A percentile compares a stretch with the other conserved stretches of the same genome.
Conservation (phyloP, 495 filamentous ascomycete species). For the Xylaria castorea region DNA sequence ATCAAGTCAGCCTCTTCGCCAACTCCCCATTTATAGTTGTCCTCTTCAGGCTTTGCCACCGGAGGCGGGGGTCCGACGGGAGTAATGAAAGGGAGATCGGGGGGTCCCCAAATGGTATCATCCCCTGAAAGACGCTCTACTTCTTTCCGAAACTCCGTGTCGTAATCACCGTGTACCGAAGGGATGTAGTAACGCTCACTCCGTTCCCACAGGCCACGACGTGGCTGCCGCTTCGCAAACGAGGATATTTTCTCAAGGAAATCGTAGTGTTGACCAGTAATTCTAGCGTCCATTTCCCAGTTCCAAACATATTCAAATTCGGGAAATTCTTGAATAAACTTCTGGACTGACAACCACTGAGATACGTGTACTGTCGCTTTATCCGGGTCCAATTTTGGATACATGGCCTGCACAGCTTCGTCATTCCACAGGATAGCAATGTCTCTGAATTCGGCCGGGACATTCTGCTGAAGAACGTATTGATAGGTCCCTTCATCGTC, state of each 20-base stretch:
- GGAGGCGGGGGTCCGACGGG: slow-evolving; percentile 68
- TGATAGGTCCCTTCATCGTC: slow-evolving; percentile 60
- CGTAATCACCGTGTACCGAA: slow-evolving; percentile 64
- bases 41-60: slow-evolving; percentile 57
- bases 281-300: slow-evolving; percentile 75
- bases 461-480: slow-evolving; percentile 55
- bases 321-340: slow-evolving; percentile 70
- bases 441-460: slow-evolving; percentile 69
- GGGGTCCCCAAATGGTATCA: slow-evolving; percentile 69
- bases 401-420: slow-evolving; percentile 60
- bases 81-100: slow-evolving; percentile 55
- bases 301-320: slow-evolving; percentile 81
- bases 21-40: slow-evolving; percentile 74
- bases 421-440: slow-evolving; percentile 76
- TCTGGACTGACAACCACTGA: slow-evolving; percentile 67
- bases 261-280: slow-evolving; percentile 74
- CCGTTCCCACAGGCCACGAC: slow-evolving; percentile 76
- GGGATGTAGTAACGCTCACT: slow-evolving; percentile 77
- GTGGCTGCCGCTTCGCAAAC: slow-evolving; percentile 68
- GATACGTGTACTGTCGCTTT: slow-evolving; percentile 52
- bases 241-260: slow-evolving; percentile 64
- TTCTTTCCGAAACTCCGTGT: slow-evolving; percentile 57
- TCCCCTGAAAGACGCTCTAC: slow-evolving; percentile 54
- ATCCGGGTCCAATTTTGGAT: slow-evolving; percentile 56
- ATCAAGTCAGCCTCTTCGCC: slow-evolving; percentile 80